Base-by-base conservation (phyloP, 2,329 filamentous ascomycete genomes). In the Cytospora piceae region DNA sequence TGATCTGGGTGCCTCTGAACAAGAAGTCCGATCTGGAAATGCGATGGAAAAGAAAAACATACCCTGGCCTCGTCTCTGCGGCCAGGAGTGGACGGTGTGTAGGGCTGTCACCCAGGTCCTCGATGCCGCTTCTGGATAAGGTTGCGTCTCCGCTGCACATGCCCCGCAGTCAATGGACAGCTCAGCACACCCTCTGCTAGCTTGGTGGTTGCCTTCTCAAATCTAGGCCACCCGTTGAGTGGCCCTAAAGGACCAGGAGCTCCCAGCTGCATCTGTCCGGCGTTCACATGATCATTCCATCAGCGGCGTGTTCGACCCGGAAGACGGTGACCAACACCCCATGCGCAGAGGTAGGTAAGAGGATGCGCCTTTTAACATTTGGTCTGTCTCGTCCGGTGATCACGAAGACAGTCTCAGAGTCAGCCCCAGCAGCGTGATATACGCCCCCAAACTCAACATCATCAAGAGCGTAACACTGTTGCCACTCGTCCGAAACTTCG, bases 401-500 rank as follows among this genome's bases (percentile, higher is more conserved):
- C 27, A 37, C 24, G 56, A 68, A 42, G 69, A 70, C 57, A 86
- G 72, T 61, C 77, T 74, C 79, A 82, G 83, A 0, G 85, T 85
- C 70, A 90, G 74, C 31, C 85, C 79, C 70, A 89, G 74, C 70
- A 90, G 75, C 42, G 80, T 82, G 8, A 84, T 71, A 73, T 90
- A 89, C 5, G 86, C 85, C 46, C 79, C 78, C 52, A 89, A 72
- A 69, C 86, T 89, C 68, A 90, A 73, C 11, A 74, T 69, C 2
- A 85, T 86, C 70, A 90, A 77, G 42, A 89, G 73, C 1, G 85
- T 76, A 24, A 90, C 86, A 60, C 84, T 87, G 72, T 88, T 87
- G 31, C 87, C 86, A 68, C 85, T 87, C 24, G 87, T 90, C 68
- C 87, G 82, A 70, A 90, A 90, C 73, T 83, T 87, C 73, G 80